phyloP scores from a whole-genome alignment of 768 basidiomycete species.

The Dentipellis fragilis region DNA sequence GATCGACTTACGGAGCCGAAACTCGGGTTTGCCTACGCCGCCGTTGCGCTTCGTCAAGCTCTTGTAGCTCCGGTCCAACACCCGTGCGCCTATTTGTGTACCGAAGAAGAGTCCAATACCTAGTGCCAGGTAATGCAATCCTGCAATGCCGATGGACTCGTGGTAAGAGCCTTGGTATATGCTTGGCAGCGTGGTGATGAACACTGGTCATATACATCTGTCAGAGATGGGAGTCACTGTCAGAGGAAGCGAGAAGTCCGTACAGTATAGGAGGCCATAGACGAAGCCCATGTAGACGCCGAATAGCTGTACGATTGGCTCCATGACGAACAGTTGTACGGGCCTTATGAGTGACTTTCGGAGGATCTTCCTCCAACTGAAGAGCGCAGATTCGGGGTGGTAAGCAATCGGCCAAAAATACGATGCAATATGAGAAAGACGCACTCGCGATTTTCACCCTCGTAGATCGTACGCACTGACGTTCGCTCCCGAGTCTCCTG shows the following conservation, averaged over 20 bases:
- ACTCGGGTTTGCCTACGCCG: conserved; percentile 46
- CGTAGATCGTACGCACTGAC: conserved; percentile 37
- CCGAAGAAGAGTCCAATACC: conserved; percentile 48
- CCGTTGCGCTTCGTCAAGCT: conserved; percentile 42
- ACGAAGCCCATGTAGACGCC: conserved; percentile 62
- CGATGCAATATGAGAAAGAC: conserved; percentile 13
- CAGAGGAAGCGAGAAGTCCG: background rate
- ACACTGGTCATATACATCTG: conserved; percentile 30
- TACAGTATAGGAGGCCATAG: conserved; percentile 30
- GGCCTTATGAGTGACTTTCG: conserved; percentile 51
- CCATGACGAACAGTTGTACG: conserved; percentile 46
- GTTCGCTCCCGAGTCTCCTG: conserved; percentile 30
- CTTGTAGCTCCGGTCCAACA: conserved; percentile 48
- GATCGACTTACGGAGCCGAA: conserved; percentile 30
- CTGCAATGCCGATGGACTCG: conserved; percentile 45
- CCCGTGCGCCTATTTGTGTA: conserved; percentile 42
- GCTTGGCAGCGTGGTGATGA: conserved; percentile 51
- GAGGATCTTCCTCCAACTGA: conserved; percentile 45
- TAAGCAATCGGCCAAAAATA: background rate
- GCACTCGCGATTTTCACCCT: conserved; percentile 33
- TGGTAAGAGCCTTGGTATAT: conserved; percentile 50
- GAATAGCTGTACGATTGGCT: conserved; percentile 61
- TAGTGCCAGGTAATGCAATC: conserved; percentile 63
- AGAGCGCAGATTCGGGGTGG: background rate
- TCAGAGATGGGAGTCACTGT: no score